A percentile compares a stretch with the other conserved stretches of the same genome.
phyloP scores from a whole-genome alignment of 2,329 filamentous ascomycete species.

The Ascochyta viciae-villosae region DNA sequence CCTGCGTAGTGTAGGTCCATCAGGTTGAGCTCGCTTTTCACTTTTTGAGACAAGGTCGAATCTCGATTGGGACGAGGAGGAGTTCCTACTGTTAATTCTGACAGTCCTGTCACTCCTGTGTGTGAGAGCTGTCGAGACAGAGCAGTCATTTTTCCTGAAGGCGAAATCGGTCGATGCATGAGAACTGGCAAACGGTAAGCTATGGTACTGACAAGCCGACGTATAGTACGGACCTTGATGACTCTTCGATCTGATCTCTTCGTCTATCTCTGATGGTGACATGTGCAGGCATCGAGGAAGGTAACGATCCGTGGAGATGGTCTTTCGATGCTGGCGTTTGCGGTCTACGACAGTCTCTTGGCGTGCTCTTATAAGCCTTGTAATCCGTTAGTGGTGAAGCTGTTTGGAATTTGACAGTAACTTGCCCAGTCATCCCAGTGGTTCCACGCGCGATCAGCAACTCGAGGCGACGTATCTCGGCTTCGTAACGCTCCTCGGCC shows the following conservation, averaged over 20 bases:
- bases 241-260: constrained; percentile 33
- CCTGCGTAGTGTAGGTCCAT: constrained; percentile 13
- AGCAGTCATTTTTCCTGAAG: constrained; percentile 49
- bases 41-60: constrained; percentile 35
- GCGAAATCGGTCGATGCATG: constrained; percentile 42
- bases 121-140: constrained; percentile 49
- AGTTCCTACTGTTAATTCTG: constrained; percentile 43
- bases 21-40: constrained; percentile 41
- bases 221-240: constrained; percentile 30
- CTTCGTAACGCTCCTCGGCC: constrained; percentile 46
- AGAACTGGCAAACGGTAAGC: constrained; percentile 23
- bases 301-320: constrained; percentile 17
- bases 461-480: constrained; percentile 55
- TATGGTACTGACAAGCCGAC: background rate
- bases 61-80: constrained; percentile 29
- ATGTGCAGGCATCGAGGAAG: constrained; percentile 18
- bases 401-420: background rate
- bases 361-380: constrained; percentile 49
- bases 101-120: constrained; percentile 29
- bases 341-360: constrained; percentile 50
- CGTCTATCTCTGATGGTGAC: constrained; percentile 30
- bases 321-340: constrained; percentile 32
- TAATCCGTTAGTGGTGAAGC: constrained; percentile 4
- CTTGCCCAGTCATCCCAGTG: constrained; percentile 49
- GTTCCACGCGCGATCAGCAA: constrained; percentile 52